Conservation (phyloP, 1,284 basidiomycete genomes). For the Microbotryum lychnidis-dioicae region DNA sequence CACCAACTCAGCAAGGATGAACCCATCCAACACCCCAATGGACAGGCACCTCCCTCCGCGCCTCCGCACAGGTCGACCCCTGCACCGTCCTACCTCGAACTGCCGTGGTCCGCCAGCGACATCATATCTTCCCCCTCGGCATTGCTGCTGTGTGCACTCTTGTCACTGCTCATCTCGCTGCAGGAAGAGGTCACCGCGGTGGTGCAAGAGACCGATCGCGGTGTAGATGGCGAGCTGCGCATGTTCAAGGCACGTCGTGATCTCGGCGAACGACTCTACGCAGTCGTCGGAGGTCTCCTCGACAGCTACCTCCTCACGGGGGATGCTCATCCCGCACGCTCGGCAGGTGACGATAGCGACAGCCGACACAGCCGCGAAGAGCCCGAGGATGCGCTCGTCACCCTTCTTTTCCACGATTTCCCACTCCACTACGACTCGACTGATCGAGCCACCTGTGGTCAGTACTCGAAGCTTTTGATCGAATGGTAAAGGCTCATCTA, state of each 20-base stretch:
- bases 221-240: conserved; percentile 31
- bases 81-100: background rate
- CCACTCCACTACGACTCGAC: conserved; percentile 30
- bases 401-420: conserved; percentile 28
- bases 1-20: conserved; percentile 7
- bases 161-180: conserved; percentile 29
- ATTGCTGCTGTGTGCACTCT: conserved; percentile 23
- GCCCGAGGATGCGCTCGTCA: conserved; percentile 28
- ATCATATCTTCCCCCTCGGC: conserved; percentile 29
- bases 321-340: conserved; percentile 1
- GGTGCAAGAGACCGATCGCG: conserved; percentile 30
- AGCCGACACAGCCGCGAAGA: conserved; percentile 12
- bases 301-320: conserved; percentile 28
- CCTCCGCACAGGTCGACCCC: background rate
- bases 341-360: background rate
- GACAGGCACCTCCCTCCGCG: no score
- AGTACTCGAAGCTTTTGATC: background rate
- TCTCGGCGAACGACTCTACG: conserved; percentile 29
- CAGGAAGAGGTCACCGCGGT: conserved; percentile 20
- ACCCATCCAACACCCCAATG: background rate
- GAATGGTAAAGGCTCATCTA: background rate
- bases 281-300: conserved; percentile 26
- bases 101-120: background rate
- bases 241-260: conserved; percentile 32
- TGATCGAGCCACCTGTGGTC: conserved; percentile 30